Evolutionary conservation across 768 basidiomycete species (phyloP), one percentile per base, ranked within the genome.

Genomic region (Cystofilobasidium macerans): DNA sequence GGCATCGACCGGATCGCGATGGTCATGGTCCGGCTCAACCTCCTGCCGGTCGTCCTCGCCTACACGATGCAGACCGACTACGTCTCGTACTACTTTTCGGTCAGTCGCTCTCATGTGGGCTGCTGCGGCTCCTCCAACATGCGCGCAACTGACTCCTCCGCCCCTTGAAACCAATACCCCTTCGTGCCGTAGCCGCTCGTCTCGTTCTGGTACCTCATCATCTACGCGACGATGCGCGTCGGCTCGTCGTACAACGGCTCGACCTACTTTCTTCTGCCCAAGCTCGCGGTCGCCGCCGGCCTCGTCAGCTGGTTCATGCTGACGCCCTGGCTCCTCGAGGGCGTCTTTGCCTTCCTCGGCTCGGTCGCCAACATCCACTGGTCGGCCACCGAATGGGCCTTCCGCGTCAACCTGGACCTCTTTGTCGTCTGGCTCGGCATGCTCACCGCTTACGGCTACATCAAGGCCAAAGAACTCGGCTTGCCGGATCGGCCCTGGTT

Each of bases 61-160:
- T 95, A 93, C 77, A 82, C 85, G 51, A 92, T 94, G 90, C 84
- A 92, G 78, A 90, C 89, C 65, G 82, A 89, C 75, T 95, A 92
- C 76, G 82, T 69, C 35, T 69, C 63, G 26, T 82, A 90, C 76
- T 95, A 92, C 76, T 83, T 69, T 40, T 69, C 63, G 6, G 68
- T 69, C 13, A 47, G 68, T 35, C 14, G n/a, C 9, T n/a, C 35
- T 36, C 24, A 9, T 48, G n/a, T n/a, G 30, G 30, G 0, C 26
- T 4, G 13, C 30, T 32, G 13, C 12, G 11, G 20, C n/a, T 32
- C 9, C 14, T 38, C 33, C 2, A 28, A 12, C 18, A 35, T 22
- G 18, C 51, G 5, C 26, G 18, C 24, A 18, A 56, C 63, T 64
- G 54, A 64, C 53, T n/a, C n/a, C n/a, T 90, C 69, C 88, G 33